Percentiles rank a stretch among this genome's conserved stretches.
These are phyloP conservation scores for Sedum album DNA, from an alignment of 164 flowering plant genomes.

Conservation along the genomic window DNA sequence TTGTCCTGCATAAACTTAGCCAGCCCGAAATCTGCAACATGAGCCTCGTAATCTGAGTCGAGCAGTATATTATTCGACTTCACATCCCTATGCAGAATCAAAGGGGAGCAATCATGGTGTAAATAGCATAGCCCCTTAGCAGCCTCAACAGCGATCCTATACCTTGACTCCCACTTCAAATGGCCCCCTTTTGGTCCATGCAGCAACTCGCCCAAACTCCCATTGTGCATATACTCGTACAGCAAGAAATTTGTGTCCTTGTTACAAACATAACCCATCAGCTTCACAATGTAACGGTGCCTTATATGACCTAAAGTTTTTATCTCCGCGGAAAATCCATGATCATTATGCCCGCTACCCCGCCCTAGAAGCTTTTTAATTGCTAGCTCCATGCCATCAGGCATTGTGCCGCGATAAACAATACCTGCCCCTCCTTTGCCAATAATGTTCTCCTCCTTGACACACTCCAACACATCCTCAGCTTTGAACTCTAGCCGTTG, in stretches of 20 bases:
- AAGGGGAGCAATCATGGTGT: too few species aligned
- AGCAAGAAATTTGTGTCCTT: conserved; percentile 64
- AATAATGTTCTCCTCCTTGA: conserved; percentile 80
- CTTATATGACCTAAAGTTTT: conserved; percentile 69
- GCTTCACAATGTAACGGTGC: conserved; percentile 77
- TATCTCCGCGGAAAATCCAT: conserved; percentile 85
- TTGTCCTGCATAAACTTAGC: conserved; percentile 79
- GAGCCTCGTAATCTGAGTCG: conserved; percentile 73
- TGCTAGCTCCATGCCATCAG: conserved; percentile 37
- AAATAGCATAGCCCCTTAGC: conserved; percentile 73
- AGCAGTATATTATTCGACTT: too few species aligned
- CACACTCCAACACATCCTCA: conserved; percentile 71
- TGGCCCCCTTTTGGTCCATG: conserved; percentile 76
- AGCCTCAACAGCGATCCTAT: too few species aligned
- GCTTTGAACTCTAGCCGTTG: conserved; percentile 61
- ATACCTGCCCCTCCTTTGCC: conserved; percentile 95
- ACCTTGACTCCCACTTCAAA: conserved; percentile 79
- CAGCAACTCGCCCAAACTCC: conserved; percentile 80
- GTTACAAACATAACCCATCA: conserved; percentile 78
- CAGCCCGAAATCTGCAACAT: conserved; percentile 92
- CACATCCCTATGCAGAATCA: too few species aligned
- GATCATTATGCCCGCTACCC: conserved; percentile 44
- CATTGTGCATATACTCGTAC: conserved; percentile 92
- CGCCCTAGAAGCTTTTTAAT: conserved; percentile 56
- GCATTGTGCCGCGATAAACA: conserved; percentile 65